A percentile compares a stretch with the other conserved stretches of the same genome.
Conservation (phyloP, 2,329 filamentous ascomycete species). For the Epichloe uncinata region DNA sequence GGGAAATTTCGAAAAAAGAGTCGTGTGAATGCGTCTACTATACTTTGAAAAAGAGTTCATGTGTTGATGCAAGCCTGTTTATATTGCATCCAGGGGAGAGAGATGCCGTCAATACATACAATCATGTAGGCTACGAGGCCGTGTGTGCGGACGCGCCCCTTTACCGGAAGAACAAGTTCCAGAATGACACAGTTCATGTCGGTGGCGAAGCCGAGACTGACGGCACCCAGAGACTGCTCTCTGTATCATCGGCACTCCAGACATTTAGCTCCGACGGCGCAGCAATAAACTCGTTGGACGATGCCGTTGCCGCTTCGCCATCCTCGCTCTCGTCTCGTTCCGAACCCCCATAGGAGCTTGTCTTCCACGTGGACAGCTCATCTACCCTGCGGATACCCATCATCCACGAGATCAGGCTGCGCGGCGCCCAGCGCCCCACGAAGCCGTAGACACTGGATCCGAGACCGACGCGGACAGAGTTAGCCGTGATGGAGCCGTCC, state of each 20-base stretch:
- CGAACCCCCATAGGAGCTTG: conserved; percentile 24
- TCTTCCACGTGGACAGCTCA: conserved; percentile 41
- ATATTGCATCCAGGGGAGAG: background rate
- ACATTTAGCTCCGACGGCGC: conserved; percentile 30
- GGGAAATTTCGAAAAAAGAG: background rate
- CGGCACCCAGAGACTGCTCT: conserved; percentile 32
- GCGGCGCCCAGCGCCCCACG: conserved; percentile 69
- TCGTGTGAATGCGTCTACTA: background rate
- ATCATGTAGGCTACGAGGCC: background rate
- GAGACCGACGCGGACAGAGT: conserved; percentile 66
- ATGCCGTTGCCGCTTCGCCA: conserved; percentile 15
- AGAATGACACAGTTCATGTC: background rate
- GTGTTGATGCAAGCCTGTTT: background rate
- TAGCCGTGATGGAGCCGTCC: conserved; percentile 45
- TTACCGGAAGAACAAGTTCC: no score
- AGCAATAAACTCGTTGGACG: conserved; percentile 35
- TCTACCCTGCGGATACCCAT: conserved; percentile 61
- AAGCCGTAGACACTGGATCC: conserved; percentile 77
- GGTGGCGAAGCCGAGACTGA: conserved; percentile 11
- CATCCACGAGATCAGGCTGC: conserved; percentile 79
- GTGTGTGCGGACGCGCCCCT: background rate
- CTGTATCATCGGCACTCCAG: conserved; percentile 27
- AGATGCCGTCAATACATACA: background rate
- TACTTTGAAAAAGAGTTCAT: background rate
- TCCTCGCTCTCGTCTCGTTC: conserved; percentile 24